Conservation (phyloP, 1,284 basidiomycete genomes). For the Cutaneotrichosporon sp. region DNA sequence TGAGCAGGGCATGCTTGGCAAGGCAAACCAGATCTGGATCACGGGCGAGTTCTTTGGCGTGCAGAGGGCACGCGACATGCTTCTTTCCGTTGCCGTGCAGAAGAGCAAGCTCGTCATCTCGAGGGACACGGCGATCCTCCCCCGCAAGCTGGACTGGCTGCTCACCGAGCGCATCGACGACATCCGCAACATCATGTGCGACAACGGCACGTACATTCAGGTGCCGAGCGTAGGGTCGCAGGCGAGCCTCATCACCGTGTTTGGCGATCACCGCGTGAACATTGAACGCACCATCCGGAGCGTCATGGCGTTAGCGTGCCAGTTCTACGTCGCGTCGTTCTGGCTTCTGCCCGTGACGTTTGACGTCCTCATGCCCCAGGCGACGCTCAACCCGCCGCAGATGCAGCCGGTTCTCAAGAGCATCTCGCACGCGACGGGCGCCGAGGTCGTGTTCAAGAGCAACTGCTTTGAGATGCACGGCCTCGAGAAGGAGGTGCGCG, state of each 20-base stretch:
- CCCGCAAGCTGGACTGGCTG: slow-evolving; percentile 98
- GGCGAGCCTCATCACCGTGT: slow-evolving; percentile 89
- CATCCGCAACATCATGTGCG: slow-evolving; percentile 86
- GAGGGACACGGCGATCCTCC: slow-evolving; percentile 88
- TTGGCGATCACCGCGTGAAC: slow-evolving; percentile 90
- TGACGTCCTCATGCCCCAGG: slow-evolving; percentile 80
- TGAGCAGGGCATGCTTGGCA: slow-evolving; percentile 57
- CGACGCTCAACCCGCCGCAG: slow-evolving; percentile 76
- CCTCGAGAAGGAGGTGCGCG: slow-evolving; percentile 87
- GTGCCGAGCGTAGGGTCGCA: slow-evolving; percentile 74
- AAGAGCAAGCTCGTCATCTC: slow-evolving; percentile 94
- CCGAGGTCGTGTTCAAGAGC: slow-evolving; percentile 94
- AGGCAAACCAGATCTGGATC: slow-evolving; percentile 81
- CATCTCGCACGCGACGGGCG: slow-evolving; percentile 82
- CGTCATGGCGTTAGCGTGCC: slow-evolving; percentile 93
- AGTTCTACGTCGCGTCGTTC: slow-evolving; percentile 93
- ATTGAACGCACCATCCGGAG: slow-evolving; percentile 93
- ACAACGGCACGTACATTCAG: slow-evolving; percentile 94
- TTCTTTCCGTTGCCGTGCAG: slow-evolving; percentile 79
- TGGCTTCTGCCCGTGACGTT: slow-evolving; percentile 94
- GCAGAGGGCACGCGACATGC: slow-evolving; percentile 91
- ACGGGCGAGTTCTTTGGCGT: slow-evolving; percentile 98
- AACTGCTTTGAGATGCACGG: slow-evolving; percentile 98
- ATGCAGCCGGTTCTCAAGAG: slow-evolving; percentile 83
- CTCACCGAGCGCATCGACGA: slow-evolving; percentile 90